Base-by-base conservation (phyloP, 176 grass and related monocot species). In the Carex scoparia region DNA sequence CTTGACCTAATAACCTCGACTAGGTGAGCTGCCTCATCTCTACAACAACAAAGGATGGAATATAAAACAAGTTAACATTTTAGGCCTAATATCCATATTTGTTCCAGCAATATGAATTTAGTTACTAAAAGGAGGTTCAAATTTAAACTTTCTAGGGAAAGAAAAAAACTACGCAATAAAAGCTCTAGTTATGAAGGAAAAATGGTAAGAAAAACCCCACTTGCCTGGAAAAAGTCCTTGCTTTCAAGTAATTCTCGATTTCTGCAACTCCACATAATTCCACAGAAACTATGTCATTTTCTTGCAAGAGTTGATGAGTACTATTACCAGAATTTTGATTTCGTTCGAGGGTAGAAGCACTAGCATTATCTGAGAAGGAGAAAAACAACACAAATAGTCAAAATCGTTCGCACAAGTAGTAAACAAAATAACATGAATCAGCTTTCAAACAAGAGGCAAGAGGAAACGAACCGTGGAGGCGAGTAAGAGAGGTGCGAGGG, bases 1-100 rank as follows among this genome's bases (percentile, higher is more conserved):
- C 81, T 83, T 67, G 81, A 83, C n/a, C 63, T 64, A 67, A 83
- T 31, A 69, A 83, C 61, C 64, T 69, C 23, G 5, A 68, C 12
- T 56, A 83, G 18, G 40, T 31, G 46, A 4, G 56, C 81, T 65
- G 61, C 59, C 65, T 83, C 81, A 54, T 83, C 81, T 53, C 81
- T 83, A 54, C 28, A 83, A 49, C 27, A 83, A 53, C 81, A 54
- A 65, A 83, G 49, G 65, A 83, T 15, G 4, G 10, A 81, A 48
- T 55, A 54, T 83, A 53, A 83, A 8, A 66, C 10, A 33, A 63
- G 28, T 18, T 8, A 4, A 72, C 44, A 53, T 9, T 28, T 75
- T 27, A 7, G 4, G 10, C 19, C n/a, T 19, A 75, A 54, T 54
- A 57, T 78, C 7, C 15, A 33, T 56, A 33, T 76, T 55, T 76